phyloP scores from a whole-genome alignment of 148 eudicot species.

The Vaccinium vitisidaea region DNA sequence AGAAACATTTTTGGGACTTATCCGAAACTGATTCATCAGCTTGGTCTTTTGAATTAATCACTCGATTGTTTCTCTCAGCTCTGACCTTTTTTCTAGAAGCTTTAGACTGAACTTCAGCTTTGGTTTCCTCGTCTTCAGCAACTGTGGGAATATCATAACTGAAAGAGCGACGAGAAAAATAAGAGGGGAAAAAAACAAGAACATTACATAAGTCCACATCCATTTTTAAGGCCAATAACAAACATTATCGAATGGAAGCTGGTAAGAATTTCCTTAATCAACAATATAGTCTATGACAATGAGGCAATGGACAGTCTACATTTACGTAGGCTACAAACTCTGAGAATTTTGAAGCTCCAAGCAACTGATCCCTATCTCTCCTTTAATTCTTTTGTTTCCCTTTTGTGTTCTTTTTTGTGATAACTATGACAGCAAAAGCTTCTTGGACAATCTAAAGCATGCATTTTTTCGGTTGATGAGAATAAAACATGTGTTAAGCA shows the following conservation, averaged over 20 bases:
- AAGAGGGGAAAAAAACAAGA: neutral
- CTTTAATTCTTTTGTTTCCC: neutral
- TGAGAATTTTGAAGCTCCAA: neutral
- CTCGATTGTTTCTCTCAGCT: constrained; percentile 29
- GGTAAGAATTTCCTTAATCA: neutral
- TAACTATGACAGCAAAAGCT: neutral
- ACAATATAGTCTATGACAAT: neutral
- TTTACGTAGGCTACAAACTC: neutral
- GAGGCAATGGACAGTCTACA: neutral
- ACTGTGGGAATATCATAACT: constrained; percentile 28
- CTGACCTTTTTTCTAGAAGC: constrained; percentile 42
- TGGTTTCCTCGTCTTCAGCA: constrained; percentile 38
- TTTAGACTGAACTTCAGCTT: constrained; percentile 32
- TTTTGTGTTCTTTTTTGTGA: neutral
- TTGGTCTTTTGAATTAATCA: constrained; percentile 25
- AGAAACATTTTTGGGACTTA: constrained; percentile 18
- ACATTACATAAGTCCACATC: neutral
- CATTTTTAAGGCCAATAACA: constrained; percentile 1
- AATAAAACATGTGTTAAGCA: constrained; percentile 10
- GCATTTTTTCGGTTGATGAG: neutral
- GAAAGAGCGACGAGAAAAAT: neutral
- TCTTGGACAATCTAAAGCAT: neutral
- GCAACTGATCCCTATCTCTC: neutral
- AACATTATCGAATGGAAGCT: neutral
- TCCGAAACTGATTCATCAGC: constrained; percentile 33